These are phyloP conservation scores for Aspergillus sp. DNA, from an alignment of 2,329 filamentous ascomycete genomes.

Conservation along the genomic window DNA sequence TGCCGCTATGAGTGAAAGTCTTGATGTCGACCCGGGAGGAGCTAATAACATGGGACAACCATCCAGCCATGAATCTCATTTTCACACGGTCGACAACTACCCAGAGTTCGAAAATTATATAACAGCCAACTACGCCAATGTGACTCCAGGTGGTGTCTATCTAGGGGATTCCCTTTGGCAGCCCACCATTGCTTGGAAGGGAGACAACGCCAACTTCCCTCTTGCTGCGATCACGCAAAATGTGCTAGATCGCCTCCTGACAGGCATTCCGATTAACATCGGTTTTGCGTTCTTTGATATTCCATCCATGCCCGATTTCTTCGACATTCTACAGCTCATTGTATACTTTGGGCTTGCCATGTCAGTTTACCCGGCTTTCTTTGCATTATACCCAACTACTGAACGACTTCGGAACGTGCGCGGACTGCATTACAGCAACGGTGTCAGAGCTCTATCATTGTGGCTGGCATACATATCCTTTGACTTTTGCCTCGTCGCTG, in stretches of 20 bases:
- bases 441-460: conserved; percentile 75
- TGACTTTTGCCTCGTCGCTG: conserved; percentile 73
- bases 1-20: conserved; percentile 6
- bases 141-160: conserved; percentile 79
- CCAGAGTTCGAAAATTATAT: conserved; percentile 69
- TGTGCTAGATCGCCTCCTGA: conserved; percentile 63
- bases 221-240: conserved; percentile 57
- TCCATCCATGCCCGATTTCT: conserved; percentile 67
- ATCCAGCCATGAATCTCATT: conserved; percentile 30
- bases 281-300: conserved; percentile 74
- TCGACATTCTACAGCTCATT: conserved; percentile 74
- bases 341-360: conserved; percentile 80
- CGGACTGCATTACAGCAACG: conserved; percentile 87
- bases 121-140: conserved; percentile 59
- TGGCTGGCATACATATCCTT: conserved; percentile 83
- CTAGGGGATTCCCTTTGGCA: conserved; percentile 60
- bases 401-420: conserved; percentile 78
- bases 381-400: conserved; percentile 82
- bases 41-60: background rate
- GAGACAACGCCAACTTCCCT: conserved; percentile 59
- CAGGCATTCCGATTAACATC: conserved; percentile 67
- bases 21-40: background rate
- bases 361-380: conserved; percentile 78
- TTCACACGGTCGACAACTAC: conserved; percentile 62
- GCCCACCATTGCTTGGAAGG: conserved; percentile 71